These are phyloP conservation scores for Staphylotrichum tortipilum DNA, from an alignment of 495 filamentous ascomycete species.

Conservation along the genomic window DNA sequence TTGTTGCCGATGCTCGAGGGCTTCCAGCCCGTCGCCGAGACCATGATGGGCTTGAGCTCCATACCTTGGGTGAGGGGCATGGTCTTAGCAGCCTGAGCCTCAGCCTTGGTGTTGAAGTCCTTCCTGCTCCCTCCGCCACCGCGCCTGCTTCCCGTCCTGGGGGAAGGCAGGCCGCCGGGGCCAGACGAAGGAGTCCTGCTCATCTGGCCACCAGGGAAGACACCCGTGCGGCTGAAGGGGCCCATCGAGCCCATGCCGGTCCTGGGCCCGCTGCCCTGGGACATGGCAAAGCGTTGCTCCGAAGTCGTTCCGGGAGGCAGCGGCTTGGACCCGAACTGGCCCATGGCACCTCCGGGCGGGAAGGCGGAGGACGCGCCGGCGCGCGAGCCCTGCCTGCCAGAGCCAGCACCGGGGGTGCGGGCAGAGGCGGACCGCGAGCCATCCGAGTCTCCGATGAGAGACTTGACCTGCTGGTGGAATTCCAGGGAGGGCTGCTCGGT, in stretches of 20 bases:
- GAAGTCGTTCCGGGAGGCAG: slow-evolving; percentile 64
- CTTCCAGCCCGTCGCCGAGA: slow-evolving; percentile 76
- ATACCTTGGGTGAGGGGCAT: slow-evolving; percentile 82
- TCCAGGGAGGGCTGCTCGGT: slow-evolving; percentile 90
- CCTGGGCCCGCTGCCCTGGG: slow-evolving; percentile 31
- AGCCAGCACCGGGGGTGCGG: slow-evolving; percentile 50
- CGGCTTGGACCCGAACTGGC: slow-evolving; percentile 53
- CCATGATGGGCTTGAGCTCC: slow-evolving; percentile 70
- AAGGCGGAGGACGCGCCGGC: slow-evolving; percentile 34
- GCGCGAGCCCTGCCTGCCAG: slow-evolving; percentile 41
- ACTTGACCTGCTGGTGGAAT: slow-evolving; percentile 80
- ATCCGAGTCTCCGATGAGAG: slow-evolving; percentile 67
- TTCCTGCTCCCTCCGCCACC: slow-evolving; percentile 51
- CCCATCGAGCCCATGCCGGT: slow-evolving; percentile 49
- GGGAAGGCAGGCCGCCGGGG: slow-evolving; percentile 38
- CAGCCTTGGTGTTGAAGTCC: slow-evolving; percentile 45
- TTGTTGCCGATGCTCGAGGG: slow-evolving; percentile 57
- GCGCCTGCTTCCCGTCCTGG: slow-evolving; percentile 46
- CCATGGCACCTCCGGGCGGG: slow-evolving; percentile 52
- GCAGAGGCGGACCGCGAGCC: slow-evolving; percentile 61
- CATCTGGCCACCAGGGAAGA: slow-evolving; percentile 52
- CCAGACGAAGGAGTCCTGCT: slow-evolving; percentile 41
- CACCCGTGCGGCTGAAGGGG: slow-evolving; percentile 45
- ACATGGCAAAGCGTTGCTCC: slow-evolving; percentile 50
- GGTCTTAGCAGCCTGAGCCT: slow-evolving; percentile 59